These are phyloP conservation scores for Houttuynia cordata DNA, from an alignment of 164 flowering plant species.

Conservation along the genomic window DNA sequence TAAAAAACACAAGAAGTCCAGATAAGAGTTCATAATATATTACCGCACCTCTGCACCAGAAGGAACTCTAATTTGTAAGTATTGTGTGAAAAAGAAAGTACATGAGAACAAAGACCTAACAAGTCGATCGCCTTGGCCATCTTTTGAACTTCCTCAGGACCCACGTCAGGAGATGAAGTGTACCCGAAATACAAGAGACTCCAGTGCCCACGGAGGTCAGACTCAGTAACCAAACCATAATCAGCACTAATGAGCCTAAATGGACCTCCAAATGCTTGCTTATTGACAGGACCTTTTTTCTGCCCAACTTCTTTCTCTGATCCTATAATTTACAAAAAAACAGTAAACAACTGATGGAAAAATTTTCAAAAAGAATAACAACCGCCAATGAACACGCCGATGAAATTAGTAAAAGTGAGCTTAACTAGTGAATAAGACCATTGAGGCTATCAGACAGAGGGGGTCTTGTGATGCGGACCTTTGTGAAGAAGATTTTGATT, in stretches of 20 bases:
- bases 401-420: neutral
- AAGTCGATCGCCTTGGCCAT: constrained; percentile 56
- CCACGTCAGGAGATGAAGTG: constrained; percentile 87
- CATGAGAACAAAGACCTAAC: constrained; percentile 34
- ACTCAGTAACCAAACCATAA: constrained; percentile 40
- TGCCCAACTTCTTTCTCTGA: constrained; percentile 9
- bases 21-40: neutral
- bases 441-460: too few relatives aligned
- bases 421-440: neutral
- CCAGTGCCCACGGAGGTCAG: constrained; percentile 61
- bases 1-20: neutral
- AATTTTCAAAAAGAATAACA: neutral
- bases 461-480: too few relatives aligned
- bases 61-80: neutral
- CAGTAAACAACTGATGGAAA: too few relatives aligned
- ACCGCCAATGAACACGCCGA: neutral
- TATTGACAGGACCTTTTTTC: constrained; percentile 17
- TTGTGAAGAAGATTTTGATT: too few relatives aligned
- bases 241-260: constrained; percentile 53
- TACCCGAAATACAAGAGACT: constrained; percentile 84
- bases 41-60: neutral
- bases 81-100: neutral
- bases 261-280: constrained; percentile 78
- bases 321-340: neutral
- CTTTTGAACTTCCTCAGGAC: constrained; percentile 60